Evolutionary conservation across 345 rosid genomes (phyloP), one percentile per base, ranked within the genome.

Genomic region (Lumnitzera littorea): DNA sequence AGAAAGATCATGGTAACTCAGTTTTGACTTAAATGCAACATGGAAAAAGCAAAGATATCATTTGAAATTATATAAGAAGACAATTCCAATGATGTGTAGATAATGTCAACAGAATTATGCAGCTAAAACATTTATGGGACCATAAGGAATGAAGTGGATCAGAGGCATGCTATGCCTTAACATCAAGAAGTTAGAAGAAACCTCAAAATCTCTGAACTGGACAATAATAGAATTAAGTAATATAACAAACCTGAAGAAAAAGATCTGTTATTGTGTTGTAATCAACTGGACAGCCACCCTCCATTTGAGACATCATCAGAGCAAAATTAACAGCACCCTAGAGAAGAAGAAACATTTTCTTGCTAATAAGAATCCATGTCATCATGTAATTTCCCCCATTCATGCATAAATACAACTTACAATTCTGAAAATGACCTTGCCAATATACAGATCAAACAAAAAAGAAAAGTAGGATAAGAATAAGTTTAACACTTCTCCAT

Each of bases 281-380:
- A 71, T 95, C 99, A 71, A 95, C 74, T 15, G 99, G 97, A 72
- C 96, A 88, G 50, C 99, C 99, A 54, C 96, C 99, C 78, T 91
- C 96, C 99, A 95, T 95, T 82, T 95, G 96, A 53, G 99, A 91
- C 99, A 95, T 95, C 99, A 88, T 95, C 76, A 91, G 71, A 47
- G 99, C 96, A 83, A 95, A 95, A 76, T 95, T 91, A 55, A 84
- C 96, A 55, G 99, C 99, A 54, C 99, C 99, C 99, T 95, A 68
- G 61, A 68, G 52, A 54, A 67, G 48, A 55, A 17, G 43, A 36
- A 7, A 36, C 43, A 36, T 54, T 57, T 46, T 48, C 24, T 2
- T 48, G 14, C 10, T 51, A 56, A 59, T 5, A 59, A 49, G 46
- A 56, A 5, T 25, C 46, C 29, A 1, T 46, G 47, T n/a, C 49